These are phyloP conservation scores for Onygenales sp. DNA, from an alignment of 2,329 filamentous ascomycete genomes.

Conservation along the genomic window DNA sequence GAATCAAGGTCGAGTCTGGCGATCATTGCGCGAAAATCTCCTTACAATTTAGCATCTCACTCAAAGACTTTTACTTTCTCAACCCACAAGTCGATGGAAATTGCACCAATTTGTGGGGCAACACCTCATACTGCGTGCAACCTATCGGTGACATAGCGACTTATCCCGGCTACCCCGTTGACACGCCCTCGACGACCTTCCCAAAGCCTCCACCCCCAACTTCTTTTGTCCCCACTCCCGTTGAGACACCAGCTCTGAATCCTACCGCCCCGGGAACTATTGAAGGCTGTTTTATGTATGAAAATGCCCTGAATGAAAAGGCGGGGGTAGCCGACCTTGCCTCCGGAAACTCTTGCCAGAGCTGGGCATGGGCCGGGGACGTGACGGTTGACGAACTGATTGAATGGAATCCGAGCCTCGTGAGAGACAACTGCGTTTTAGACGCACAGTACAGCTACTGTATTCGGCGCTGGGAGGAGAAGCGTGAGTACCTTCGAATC, in stretches of 20 bases:
- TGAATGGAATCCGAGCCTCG: background rate
- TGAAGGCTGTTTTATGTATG: background rate
- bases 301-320: background rate
- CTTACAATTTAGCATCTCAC: constrained; percentile 1
- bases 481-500: background rate
- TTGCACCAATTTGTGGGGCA: constrained; percentile 4
- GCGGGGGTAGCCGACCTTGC: background rate
- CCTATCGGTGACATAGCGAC: background rate
- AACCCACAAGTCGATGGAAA: constrained; percentile 5
- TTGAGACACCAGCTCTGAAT: background rate
- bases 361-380: background rate
- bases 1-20: background rate
- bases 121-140: background rate
- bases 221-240: background rate
- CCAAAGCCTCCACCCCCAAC: background rate
- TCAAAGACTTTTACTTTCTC: constrained; percentile 6
- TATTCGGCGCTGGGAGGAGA: background rate
- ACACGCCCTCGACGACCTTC: background rate
- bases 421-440: background rate
- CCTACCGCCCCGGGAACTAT: background rate
- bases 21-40: constrained; percentile 7
- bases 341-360: background rate
- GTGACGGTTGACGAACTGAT: background rate
- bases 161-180: background rate
- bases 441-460: background rate